Base-by-base conservation (phyloP, 192 early-diverging fungal species). In the Allomyces macrogynus region DNA sequence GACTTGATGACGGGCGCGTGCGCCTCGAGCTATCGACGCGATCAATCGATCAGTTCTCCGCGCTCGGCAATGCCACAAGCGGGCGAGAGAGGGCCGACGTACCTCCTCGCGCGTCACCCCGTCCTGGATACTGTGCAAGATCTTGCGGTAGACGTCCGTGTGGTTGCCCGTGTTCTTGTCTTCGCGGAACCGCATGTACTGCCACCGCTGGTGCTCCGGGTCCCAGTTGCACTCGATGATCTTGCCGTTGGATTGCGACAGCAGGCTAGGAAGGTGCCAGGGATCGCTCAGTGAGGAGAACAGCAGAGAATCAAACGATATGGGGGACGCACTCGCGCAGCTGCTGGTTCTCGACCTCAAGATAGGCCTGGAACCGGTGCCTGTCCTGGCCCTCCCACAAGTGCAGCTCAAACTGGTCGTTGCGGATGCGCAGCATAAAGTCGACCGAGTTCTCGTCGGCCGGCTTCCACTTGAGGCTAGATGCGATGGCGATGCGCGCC, bases 381-480 rank as follows among this genome's bases (percentile, higher is more conserved):
- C 63, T 32, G 3, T 60, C 25, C 5, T 65, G 63, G 43, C 80
- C 80, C 10, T 72, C 63, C 83, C 81, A 84, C 24, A 77, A 73
- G 5, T 67, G 27, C 24, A 90, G 67, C 12, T 69, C 25, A 49
- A 89, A 73, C 18, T 74, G 64, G 2, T 78, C 80, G 44, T 65
- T 70, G 26, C 63, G 62, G 10, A 84, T 57, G 10, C 67, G 54
- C n/a, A 89, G 63, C 62, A 72, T 74, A 25, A 92, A 87, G 65
- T 92, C 89, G 11, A 89, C 73, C 0, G 88, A 87, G 67, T 90
- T 92, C 62, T 89, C 87, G 67, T 79, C 73, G 10, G 86, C 79
- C 18, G 89, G 87, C 67, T 90, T 92, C 89, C 89, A 92, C 72
- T 92, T 92, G 63, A 90, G 69, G 71, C 88, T 91, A 42, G 60